phyloP scores from a whole-genome alignment of 78 protist genomes.

The slime mould (Dictyostelium discoideum) region dicty_2.7 NC_007088.5:7969501-7970000 shows the following conservation, averaged over 20 bases:
- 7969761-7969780: no score
- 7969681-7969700: no score
- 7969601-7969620: not conserved
- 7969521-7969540: not conserved
- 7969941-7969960: not conserved
- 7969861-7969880: not conserved
- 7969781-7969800: no score
- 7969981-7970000: not conserved
- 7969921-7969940: not conserved
- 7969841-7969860: not conserved
- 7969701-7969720: no score
- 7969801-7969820: not conserved
- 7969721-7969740: no score
- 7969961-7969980: not conserved
- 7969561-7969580: not conserved
- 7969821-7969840: not conserved
- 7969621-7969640: not conserved
- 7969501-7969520: not conserved
- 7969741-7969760: no score
- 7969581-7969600: not conserved
- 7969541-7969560: not conserved
- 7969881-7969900: not conserved
- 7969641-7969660: no score
- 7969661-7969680: no score
- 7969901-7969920: not conserved